Evolutionary conservation across 441 rosid genomes (phyloP).

Genomic region (Arabidopsis hybrid): DNA sequence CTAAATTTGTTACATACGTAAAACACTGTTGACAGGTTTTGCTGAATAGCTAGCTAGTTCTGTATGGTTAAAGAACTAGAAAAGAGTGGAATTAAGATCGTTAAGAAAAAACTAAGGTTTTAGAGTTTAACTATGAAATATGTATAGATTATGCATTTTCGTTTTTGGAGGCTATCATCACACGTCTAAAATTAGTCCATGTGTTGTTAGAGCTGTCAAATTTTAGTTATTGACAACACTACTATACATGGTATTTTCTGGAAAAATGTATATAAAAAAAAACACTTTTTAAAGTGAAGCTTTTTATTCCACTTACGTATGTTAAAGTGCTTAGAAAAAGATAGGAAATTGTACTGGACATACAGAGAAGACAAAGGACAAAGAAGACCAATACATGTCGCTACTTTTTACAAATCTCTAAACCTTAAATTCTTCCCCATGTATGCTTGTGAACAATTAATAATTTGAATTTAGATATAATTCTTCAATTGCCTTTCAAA

Average conservation of each 20-base stretch:
- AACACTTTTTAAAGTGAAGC: not conserved
- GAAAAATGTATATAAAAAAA: no score
- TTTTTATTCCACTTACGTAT: not conserved
- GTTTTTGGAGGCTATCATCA: not conserved
- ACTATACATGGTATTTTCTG: no score
- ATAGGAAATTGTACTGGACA: not conserved
- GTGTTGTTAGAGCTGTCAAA: not conserved
- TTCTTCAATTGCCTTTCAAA: not conserved
- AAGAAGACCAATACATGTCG: conserved; percentile 16
- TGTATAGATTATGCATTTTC: not conserved
- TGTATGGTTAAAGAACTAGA: no score
- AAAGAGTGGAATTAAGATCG: no score
- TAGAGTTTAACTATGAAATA: not conserved
- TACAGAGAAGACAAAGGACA: not conserved
- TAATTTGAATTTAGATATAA: not conserved
- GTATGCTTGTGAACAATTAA: not conserved
- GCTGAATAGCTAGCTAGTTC: no score
- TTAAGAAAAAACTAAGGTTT: no score
- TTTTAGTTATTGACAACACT: not conserved
- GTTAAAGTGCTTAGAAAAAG: not conserved
- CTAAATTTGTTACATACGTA: no score
- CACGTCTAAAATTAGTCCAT: not conserved
- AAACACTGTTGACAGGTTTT: no score
- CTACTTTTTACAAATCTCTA: conserved; percentile 7
- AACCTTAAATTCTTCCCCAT: conserved; percentile 23